These are phyloP conservation scores for Thecaphora thlaspeos DNA, from an alignment of 1,284 basidiomycete species.

Conservation along the genomic window DNA sequence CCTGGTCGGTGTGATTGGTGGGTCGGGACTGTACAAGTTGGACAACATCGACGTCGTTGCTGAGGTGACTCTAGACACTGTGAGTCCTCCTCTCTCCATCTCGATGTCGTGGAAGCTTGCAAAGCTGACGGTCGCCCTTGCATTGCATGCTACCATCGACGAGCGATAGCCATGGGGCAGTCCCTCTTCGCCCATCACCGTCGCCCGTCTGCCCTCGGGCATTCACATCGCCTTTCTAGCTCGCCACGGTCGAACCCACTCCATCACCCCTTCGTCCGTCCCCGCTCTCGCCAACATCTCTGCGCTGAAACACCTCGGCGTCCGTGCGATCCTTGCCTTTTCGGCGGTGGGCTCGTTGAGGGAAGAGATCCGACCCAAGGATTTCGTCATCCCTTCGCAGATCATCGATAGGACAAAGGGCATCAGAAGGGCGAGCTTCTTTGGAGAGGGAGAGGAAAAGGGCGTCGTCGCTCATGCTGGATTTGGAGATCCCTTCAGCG, in stretches of 20 bases:
- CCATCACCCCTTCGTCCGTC: constrained; percentile 51
- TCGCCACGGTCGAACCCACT: constrained; percentile 79
- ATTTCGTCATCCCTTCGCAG: constrained; percentile 84
- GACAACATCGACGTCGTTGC: constrained; percentile 49
- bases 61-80: constrained; percentile 44
- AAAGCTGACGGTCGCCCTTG: too few species aligned
- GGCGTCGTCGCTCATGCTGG: constrained; percentile 85
- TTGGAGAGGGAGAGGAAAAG: constrained; percentile 67
- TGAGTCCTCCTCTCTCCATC: constrained; percentile 6
- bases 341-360: constrained; percentile 92
- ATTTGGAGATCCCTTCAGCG: constrained; percentile 72
- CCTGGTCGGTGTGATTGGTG: constrained; percentile 52
- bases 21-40: constrained; percentile 55
- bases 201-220: constrained; percentile 76
- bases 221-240: constrained; percentile 82
- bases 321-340: constrained; percentile 86
- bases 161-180: constrained; percentile 80
- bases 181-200: constrained; percentile 86
- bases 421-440: constrained; percentile 79
- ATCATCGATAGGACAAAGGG: constrained; percentile 97
- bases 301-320: constrained; percentile 87
- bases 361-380: constrained; percentile 76
- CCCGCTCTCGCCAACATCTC: constrained; percentile 90
- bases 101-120: too few species aligned
- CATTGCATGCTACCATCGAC: too few species aligned